phyloP scores from a whole-genome alignment of 2,329 filamentous ascomycete genomes.

The Colletotrichum agaves region DNA sequence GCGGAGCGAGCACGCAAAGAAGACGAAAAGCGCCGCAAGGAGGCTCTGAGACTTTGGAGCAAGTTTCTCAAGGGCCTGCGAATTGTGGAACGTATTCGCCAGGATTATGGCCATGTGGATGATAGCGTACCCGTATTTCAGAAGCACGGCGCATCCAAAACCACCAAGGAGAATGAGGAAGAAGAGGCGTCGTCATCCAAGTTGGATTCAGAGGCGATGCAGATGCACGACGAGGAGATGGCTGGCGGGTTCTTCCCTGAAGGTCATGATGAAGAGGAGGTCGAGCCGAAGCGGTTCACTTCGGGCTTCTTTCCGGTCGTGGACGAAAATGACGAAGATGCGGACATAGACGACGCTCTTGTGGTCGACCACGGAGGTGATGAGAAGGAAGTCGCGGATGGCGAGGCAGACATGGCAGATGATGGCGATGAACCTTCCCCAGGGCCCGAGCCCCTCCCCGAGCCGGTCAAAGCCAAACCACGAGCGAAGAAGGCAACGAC shows the following conservation, averaged over 20 bases:
- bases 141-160: conserved; percentile 48
- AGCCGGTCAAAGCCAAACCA: conserved; percentile 25
- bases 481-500: conserved; percentile 20
- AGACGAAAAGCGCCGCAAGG: conserved; percentile 82
- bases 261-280: conserved; percentile 62
- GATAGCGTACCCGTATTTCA: conserved; percentile 65
- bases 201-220: conserved; percentile 40
- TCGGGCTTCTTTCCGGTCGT: conserved; percentile 61
- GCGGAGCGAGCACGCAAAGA: conserved; percentile 81
- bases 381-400: background rate
- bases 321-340: conserved; percentile 55
- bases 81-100: conserved; percentile 79
- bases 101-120: conserved; percentile 77
- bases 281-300: conserved; percentile 46
- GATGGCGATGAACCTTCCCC: background rate
- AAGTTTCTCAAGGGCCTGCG: conserved; percentile 88
- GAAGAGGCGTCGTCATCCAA: background rate
- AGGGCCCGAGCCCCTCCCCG: conserved; percentile 9
- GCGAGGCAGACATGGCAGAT: background rate
- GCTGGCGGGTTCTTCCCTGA: conserved; percentile 69
- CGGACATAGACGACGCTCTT: conserved; percentile 46
- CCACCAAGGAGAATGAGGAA: background rate
- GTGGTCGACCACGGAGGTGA: conserved; percentile 47
- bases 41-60: conserved; percentile 81
- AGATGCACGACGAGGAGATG: conserved; percentile 58